Percentiles rank a stretch among this genome's conserved stretches.
Conservation (phyloP, 1,139 yeast species). For the Hansenula sp. region DNA sequence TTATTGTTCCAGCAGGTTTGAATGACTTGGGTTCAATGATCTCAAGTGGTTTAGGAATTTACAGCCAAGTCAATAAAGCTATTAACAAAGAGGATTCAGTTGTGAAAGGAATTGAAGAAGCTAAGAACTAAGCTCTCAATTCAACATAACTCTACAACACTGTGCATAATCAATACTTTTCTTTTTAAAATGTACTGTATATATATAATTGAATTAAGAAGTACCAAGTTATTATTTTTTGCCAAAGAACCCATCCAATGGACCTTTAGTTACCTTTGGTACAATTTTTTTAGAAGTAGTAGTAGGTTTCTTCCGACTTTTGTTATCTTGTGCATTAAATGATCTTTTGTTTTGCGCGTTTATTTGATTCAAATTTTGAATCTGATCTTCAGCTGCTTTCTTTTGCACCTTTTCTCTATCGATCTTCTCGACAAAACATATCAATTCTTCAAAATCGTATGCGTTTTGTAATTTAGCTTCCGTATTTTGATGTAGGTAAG, state of each 20-base stretch:
- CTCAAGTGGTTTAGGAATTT: constrained; percentile 75
- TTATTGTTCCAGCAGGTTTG: constrained; percentile 72
- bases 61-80: constrained; percentile 43
- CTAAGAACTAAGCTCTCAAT: not conserved
- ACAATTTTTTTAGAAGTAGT: constrained; percentile 54
- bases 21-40: constrained; percentile 74
- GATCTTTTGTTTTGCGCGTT: constrained; percentile 24
- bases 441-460: constrained; percentile 31
- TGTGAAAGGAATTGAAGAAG: constrained; percentile 3
- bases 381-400: constrained; percentile 34
- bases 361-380: constrained; percentile 28
- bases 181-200: not conserved
- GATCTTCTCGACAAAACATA: constrained; percentile 29
- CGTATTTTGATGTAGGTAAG: constrained; percentile 15
- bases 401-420: constrained; percentile 22
- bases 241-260: constrained; percentile 21
- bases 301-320: constrained; percentile 36
- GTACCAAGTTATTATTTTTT: constrained; percentile 9
- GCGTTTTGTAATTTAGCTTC: constrained; percentile 5
- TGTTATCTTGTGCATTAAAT: constrained; percentile 11
- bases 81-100: constrained; percentile 1
- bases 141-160: not conserved
- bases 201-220: constrained; percentile 3
- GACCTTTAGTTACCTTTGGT: constrained; percentile 25
- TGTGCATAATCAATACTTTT: not conserved